Base-by-base conservation (phyloP, 2,329 filamentous ascomycete genomes). In the Cladosporium cucumerinum region DNA sequence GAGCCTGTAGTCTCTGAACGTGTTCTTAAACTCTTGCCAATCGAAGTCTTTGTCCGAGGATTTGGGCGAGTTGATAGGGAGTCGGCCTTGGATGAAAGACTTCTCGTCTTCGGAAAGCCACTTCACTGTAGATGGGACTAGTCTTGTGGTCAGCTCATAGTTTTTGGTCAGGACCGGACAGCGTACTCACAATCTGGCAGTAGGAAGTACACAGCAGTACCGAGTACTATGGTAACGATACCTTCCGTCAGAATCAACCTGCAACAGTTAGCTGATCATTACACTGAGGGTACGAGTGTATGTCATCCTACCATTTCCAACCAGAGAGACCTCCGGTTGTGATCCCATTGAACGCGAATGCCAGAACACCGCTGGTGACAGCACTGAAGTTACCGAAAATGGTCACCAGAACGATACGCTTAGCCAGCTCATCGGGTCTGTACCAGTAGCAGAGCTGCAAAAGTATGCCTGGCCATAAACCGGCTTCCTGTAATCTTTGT, bases 121-220 rank as follows among this genome's bases (percentile, higher is more conserved):
- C 25, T 52, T 52, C 3, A 52, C 49, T 10, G 49, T 52, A 11
- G 49, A 52, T 8, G 49, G 49, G 23, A 52, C 49, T 30, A 52
- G 18, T n/a, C 14, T 28, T 8, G 11, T 28, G 5, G 25, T 52
- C 16, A 52, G 49, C 23, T 11, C 16, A 28, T n/a, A n/a, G 8
- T 18, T 18, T 3, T 8, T 25, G n/a, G 49, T 26, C 25, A 18
- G 14, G 11, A 10, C 68, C 70, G 3, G 61, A 78, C 46, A 83
- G 72, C 81, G 80, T 83, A 57, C 73, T 76, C 8, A 82, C 81
- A 85, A 67, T 86, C 83, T 0, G 84, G 84, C 0, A 86, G 75
- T 0, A 82, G 61, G 60, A 86, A 85, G 74, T 81, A 85, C 11
- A 85, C 79, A 6, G 77, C 69, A 5, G 83, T 69, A 6, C 84